Evolutionary conservation across 305 asterid species (phyloP).

Genomic region (Fraxinus ornus): DNA sequence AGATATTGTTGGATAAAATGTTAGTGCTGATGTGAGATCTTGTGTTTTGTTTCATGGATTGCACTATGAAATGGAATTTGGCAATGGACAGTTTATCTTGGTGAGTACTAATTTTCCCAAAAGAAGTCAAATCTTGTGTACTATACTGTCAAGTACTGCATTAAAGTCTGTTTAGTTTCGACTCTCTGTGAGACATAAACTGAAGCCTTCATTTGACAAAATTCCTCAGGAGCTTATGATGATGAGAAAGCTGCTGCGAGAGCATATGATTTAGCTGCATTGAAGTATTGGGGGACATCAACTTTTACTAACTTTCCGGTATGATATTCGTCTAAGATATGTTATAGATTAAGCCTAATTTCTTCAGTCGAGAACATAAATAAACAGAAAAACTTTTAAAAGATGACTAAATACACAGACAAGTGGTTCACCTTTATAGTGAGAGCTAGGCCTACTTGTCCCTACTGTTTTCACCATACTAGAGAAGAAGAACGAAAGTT

Average conservation of each 20-base stretch:
- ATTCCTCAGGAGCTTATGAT: constrained; percentile 59
- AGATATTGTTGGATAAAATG: neutral
- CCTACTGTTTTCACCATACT: no score
- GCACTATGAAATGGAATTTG: constrained; percentile 7
- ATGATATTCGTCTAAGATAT: constrained; percentile 12
- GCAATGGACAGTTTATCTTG: constrained; percentile 63
- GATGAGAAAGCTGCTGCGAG: constrained; percentile 78
- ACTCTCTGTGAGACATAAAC: neutral
- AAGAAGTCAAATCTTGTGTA: neutral
- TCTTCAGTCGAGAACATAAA: neutral
- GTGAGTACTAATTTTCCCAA: constrained; percentile 39
- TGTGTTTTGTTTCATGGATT: constrained; percentile 24
- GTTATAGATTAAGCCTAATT: neutral
- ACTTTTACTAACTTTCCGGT: constrained; percentile 73
- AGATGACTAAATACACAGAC: neutral
- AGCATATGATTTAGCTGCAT: constrained; percentile 74
- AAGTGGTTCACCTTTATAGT: neutral
- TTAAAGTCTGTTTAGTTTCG: neutral
- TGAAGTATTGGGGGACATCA: constrained; percentile 68
- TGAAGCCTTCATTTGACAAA: neutral
- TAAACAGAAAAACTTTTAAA: neutral
- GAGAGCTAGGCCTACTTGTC: no score
- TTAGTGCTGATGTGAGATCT: constrained; percentile 14
- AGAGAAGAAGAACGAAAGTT: no score
- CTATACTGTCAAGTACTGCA: neutral